Conservation (phyloP, 169 alveolate species). For the Theileria orientalis region DNA sequence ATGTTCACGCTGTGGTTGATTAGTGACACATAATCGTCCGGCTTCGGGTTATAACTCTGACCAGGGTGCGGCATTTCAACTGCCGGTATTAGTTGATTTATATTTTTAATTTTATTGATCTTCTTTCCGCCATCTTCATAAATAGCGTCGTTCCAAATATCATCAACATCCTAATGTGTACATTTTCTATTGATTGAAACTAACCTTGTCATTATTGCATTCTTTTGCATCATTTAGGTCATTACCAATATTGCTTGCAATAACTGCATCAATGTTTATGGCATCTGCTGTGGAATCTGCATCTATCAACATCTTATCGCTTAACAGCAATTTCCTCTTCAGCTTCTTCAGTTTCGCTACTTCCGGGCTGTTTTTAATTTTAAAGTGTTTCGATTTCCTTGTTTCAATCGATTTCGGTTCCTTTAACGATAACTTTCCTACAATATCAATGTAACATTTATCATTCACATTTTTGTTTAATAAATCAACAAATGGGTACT, state of each 20-base stretch:
- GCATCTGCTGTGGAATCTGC: neutral
- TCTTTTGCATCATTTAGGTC: too few relatives aligned
- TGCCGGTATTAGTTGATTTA: slow-evolving; percentile 45
- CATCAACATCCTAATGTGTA: neutral
- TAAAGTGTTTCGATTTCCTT: neutral
- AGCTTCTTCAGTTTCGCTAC: neutral
- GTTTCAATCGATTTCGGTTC: neutral
- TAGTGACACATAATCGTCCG: slow-evolving; percentile 35
- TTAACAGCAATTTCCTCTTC: neutral
- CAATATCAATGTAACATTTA: too few relatives aligned
- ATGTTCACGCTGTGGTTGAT: slow-evolving; percentile 16
- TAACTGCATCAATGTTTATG: neutral
- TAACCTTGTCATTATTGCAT: neutral
- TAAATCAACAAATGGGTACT: too few relatives aligned
- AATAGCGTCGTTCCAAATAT: slow-evolving; percentile 7
- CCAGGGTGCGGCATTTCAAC: slow-evolving; percentile 64
- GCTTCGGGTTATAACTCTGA: slow-evolving; percentile 61
- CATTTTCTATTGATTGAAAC: neutral
- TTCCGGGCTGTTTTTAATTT: slow-evolving; percentile 18
- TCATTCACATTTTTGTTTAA: too few relatives aligned
- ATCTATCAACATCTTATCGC: neutral
- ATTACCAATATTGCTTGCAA: too few relatives aligned
- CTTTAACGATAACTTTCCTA: neutral
- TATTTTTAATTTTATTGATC: slow-evolving; percentile 15
- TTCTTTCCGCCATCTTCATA: neutral